Evolutionary conservation across 192 early-diverging fungal genomes (phyloP), one percentile per base, ranked within the genome.

Genomic region (Coemansia sp.): DNA sequence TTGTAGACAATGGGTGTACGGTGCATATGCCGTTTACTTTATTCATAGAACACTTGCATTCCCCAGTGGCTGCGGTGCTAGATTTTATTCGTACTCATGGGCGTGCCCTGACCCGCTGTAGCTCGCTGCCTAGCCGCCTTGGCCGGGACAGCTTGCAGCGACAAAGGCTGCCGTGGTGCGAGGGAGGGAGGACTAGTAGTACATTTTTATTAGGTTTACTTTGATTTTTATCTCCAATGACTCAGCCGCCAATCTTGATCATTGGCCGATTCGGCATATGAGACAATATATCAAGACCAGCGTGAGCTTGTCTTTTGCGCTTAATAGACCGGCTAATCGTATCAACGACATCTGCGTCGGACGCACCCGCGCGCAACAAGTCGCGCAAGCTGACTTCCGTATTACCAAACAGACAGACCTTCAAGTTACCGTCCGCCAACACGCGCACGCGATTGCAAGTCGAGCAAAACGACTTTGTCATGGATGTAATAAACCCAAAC

Each of bases 391-490:
- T 91, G 22, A 98, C 89, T 71, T 98, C 95, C 0, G 90, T 76
- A 67, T 95, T 94, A 1, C 96, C 96, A 88, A 98, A 98, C 24
- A 98, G 69, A 59, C 96, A 98, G 10, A 88, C 89, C 71, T 99
- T 99, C 60, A 99, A 74, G 67, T 94, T 96, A 4, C 97, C 97
- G 71, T 99, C 95, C 2, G 97, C 94, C 20, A 95, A 89, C 41
- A 99, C 86, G 8, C 97, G 90, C 38, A 99, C 77, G 19, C 97
- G 89, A 70, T 96, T 97, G 74, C 97, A 99, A 1, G 95, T 92
- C 4, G 89, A 86, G 82, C 96, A 99, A 62, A 99, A 99, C 60
- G 96, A 93, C 39, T 96, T 89, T n/a, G 94, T 94, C 97, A 99
- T 99, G 2, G 94, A 96, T 3, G 94, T 95, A 56, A 99, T 97